Conservation (phyloP, 306 rosid species). For the Arachis stenosperma region DNA sequence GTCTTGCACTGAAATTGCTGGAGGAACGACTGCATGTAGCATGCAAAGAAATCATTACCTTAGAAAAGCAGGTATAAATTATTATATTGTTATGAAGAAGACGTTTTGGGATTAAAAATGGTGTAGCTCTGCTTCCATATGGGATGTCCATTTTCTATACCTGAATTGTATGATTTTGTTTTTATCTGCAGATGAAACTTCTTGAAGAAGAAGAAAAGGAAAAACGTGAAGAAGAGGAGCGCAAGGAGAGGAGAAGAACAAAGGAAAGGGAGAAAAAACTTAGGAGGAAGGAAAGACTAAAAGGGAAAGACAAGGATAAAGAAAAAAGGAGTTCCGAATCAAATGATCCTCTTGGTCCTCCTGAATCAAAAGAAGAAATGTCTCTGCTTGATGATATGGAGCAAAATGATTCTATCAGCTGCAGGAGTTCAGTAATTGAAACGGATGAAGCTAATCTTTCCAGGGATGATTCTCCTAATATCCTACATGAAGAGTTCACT, state of each 20-base stretch:
- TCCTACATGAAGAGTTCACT: conserved; percentile 57
- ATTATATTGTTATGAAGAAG: conserved; percentile 39
- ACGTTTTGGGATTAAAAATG: conserved; percentile 12
- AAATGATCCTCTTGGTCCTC: conserved; percentile 47
- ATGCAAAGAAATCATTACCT: conserved; percentile 94
- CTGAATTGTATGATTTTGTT: conserved; percentile 38
- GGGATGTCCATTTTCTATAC: conserved; percentile 39
- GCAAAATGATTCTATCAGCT: conserved; percentile 54
- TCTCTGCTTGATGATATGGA: conserved; percentile 61
- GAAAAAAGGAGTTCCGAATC: conserved; percentile 59
- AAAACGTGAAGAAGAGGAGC: conserved; percentile 97
- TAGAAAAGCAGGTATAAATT: conserved; percentile 88
- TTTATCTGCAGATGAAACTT: conserved; percentile 80
- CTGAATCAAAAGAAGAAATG: conserved; percentile 66
- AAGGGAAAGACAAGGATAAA: conserved; percentile 88
- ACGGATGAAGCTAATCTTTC: conserved; percentile 52
- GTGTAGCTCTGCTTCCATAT: conserved; percentile 23
- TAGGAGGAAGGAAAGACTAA: conserved; percentile 92
- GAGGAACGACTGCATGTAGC: conserved; percentile 98
- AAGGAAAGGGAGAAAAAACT: conserved; percentile 95
- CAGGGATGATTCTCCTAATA: conserved; percentile 63
- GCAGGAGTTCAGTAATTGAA: conserved; percentile 56
- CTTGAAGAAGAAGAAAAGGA: conserved; percentile 99
- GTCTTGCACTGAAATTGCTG: conserved; percentile 90
- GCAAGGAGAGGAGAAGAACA: conserved; percentile 88